Conservation (phyloP, 495 filamentous ascomycete genomes). For the Neohortaea acidophila region DNA sequence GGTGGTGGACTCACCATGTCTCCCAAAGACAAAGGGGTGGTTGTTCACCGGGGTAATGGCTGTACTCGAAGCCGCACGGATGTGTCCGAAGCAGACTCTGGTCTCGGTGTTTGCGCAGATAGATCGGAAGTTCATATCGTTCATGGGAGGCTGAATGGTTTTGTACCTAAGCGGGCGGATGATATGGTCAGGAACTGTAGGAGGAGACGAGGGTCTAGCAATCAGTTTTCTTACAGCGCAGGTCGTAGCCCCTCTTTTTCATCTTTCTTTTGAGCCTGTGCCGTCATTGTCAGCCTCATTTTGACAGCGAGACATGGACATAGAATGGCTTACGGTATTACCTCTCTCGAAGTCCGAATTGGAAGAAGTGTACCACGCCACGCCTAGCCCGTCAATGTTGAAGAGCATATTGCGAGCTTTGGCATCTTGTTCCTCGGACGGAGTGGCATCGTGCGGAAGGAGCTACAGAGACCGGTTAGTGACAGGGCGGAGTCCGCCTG, state of each 20-base stretch:
- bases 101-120: slow-evolving; percentile 32
- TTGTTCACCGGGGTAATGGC: slow-evolving; percentile 33
- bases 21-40: slow-evolving; percentile 37
- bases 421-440: slow-evolving; percentile 1
- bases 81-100: slow-evolving; percentile 31
- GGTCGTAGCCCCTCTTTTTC: too few relatives aligned
- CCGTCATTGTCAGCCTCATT: not conserved
- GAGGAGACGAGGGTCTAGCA: too few relatives aligned
- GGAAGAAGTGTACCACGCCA: slow-evolving; percentile 31
- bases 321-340: not conserved
- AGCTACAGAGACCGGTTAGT: slow-evolving; percentile 19
- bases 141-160: slow-evolving; percentile 30
- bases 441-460: slow-evolving; percentile 16
- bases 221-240: too few relatives aligned
- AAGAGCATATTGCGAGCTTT: slow-evolving; percentile 32
- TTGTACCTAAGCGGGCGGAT: slow-evolving; percentile 34
- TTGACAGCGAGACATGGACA: not conserved
- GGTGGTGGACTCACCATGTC: slow-evolving; percentile 23
- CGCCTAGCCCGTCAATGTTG: slow-evolving; percentile 35
- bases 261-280: not conserved
- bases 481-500: too few relatives aligned
- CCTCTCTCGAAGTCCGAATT: slow-evolving; percentile 21
- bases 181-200: too few relatives aligned
- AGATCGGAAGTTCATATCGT: slow-evolving; percentile 34
- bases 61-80: slow-evolving; percentile 31